These are phyloP conservation scores for Erythrophleum ivorense DNA, from an alignment of 331 rosid species.

Conservation along the genomic window DNA sequence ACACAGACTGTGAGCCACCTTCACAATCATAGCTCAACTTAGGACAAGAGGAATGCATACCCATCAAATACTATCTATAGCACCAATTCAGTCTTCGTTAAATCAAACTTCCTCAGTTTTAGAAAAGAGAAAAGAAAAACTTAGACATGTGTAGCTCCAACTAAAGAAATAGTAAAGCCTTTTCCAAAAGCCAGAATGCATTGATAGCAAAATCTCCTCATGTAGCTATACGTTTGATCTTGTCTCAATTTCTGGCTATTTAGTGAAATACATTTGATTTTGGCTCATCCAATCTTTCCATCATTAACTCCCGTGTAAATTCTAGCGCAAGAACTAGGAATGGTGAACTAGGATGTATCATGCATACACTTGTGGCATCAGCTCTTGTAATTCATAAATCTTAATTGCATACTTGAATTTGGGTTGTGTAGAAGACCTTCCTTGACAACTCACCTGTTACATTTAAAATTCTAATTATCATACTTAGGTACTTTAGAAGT, in stretches of 20 bases:
- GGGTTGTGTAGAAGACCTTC: not conserved
- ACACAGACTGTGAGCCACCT: too few relatives aligned
- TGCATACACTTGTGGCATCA: too few relatives aligned
- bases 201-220: not conserved
- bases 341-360: too few relatives aligned
- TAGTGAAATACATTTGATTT: not conserved
- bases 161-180: not conserved
- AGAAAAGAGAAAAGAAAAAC: not conserved
- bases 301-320: not conserved
- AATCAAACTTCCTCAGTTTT: not conserved
- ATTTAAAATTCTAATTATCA: too few relatives aligned
- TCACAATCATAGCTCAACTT: too few relatives aligned
- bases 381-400: not conserved
- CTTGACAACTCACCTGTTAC: too few relatives aligned
- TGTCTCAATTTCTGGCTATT: not conserved
- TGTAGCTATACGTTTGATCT: not conserved
- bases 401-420: not conserved
- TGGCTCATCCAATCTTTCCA: not conserved
- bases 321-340: too few relatives aligned
- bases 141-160: not conserved
- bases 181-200: not conserved
- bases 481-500: not conserved
- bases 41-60: too few relatives aligned
- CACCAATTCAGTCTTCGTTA: too few relatives aligned
- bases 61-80: too few relatives aligned